Conservation (phyloP, 2,329 filamentous ascomycete species). For the Aspergillus viridinutans region DNA sequence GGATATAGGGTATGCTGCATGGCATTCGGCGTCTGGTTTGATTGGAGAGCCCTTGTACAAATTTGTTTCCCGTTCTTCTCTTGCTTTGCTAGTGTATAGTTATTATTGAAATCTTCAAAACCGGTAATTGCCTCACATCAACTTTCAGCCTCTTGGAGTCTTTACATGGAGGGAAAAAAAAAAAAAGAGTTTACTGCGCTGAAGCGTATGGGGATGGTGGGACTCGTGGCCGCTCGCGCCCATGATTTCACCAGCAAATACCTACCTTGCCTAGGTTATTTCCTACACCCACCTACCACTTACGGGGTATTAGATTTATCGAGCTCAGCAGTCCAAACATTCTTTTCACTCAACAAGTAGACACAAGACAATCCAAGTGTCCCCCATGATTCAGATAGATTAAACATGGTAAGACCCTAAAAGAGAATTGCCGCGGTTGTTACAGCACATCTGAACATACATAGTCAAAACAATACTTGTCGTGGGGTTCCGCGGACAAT, state of each 20-base stretch:
- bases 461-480: conserved; percentile 97
- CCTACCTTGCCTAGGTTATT: conserved; percentile 1
- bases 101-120: background rate
- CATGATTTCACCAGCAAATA: conserved; percentile 9
- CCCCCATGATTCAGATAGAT: background rate
- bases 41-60: conserved; percentile 14
- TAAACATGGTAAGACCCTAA: conserved; percentile 19
- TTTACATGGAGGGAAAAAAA: background rate
- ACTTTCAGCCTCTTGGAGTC: background rate
- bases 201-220: background rate
- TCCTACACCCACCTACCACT: background rate
- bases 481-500: conserved; percentile 83
- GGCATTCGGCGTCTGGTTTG: conserved; percentile 35
- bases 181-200: background rate
- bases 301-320: background rate
- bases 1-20: conserved; percentile 32
- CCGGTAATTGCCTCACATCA: background rate
- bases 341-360: background rate
- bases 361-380: background rate
- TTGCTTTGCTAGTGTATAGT: background rate
- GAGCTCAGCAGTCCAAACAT: background rate
- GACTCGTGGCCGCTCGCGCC: background rate
- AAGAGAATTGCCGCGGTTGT: background rate
- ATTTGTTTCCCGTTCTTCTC: conserved; percentile 9
- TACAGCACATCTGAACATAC: conserved; percentile 2